Evolutionary conservation across 768 basidiomycete genomes (phyloP).

Genomic region (Boletus coccyginus): DNA sequence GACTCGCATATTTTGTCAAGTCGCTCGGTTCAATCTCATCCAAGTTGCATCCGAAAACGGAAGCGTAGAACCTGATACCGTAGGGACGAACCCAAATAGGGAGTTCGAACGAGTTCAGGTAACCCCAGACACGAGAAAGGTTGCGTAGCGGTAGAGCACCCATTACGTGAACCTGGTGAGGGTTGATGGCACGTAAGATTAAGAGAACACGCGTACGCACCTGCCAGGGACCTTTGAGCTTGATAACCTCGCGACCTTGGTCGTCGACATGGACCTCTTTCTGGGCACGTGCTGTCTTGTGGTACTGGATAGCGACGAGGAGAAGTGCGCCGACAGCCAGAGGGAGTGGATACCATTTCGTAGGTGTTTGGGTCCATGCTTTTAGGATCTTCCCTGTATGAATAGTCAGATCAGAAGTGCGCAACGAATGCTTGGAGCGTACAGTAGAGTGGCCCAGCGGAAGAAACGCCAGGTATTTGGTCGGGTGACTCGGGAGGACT

Average conservation of each 20-base stretch:
- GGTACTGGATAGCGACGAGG: constrained; percentile 74
- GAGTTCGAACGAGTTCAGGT: constrained; percentile 87
- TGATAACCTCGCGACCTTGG: constrained; percentile 77
- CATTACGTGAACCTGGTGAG: constrained; percentile 82
- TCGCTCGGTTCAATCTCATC: constrained; percentile 83
- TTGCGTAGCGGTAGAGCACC: constrained; percentile 93
- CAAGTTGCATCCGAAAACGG: constrained; percentile 90
- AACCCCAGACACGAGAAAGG: constrained; percentile 96
- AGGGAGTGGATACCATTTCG: constrained; percentile 94
- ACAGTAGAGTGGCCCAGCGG: constrained; percentile 51
- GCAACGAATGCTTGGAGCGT: background rate
- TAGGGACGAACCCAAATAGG: constrained; percentile 95
- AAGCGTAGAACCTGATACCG: constrained; percentile 82
- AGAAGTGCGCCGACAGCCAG: constrained; percentile 88
- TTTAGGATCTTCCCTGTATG: constrained; percentile 57
- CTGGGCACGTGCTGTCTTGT: constrained; percentile 47
- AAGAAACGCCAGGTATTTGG: constrained; percentile 37
- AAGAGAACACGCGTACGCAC: constrained; percentile 39
- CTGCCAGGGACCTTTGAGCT: constrained; percentile 90
- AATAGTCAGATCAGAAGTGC: constrained; percentile 6
- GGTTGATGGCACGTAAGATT: background rate
- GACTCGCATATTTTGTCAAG: constrained; percentile 72
- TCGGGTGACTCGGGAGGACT: constrained; percentile 41
- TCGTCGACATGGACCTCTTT: constrained; percentile 78
- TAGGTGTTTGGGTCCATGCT: constrained; percentile 85